These are phyloP conservation scores for Corinectria fuckeliana DNA, from an alignment of 2,329 filamentous ascomycete genomes.

Conservation along the genomic window DNA sequence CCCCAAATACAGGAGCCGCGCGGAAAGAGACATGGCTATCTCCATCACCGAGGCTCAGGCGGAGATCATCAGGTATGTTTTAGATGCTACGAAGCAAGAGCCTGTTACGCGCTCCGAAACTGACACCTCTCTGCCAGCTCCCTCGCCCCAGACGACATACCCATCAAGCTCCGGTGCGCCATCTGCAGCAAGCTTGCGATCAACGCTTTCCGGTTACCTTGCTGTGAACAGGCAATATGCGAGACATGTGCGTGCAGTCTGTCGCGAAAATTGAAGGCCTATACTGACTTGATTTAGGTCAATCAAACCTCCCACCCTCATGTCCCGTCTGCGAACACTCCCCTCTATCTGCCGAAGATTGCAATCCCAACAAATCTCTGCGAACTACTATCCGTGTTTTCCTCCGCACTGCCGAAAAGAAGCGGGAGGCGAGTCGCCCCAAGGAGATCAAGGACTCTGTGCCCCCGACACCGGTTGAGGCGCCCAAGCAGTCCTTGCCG, in stretches of 20 bases:
- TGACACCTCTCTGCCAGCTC: slow-evolving; percentile 64
- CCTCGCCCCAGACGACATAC: slow-evolving; percentile 81
- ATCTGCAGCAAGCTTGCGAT: slow-evolving; percentile 90
- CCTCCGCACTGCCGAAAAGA: slow-evolving; percentile 89
- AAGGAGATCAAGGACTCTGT: slow-evolving; percentile 54
- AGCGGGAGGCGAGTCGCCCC: slow-evolving; percentile 70
- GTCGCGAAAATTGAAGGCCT: background rate
- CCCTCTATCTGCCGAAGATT: slow-evolving; percentile 84
- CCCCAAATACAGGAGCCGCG: slow-evolving; percentile 26
- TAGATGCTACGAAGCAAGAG: background rate
- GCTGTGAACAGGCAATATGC: slow-evolving; percentile 95
- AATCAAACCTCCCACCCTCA: slow-evolving; percentile 74
- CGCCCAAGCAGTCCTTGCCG: slow-evolving; percentile 42
- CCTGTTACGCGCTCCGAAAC: slow-evolving; percentile 10
- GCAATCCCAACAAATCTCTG: slow-evolving; percentile 88
- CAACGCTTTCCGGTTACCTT: slow-evolving; percentile 89
- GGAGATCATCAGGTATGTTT: slow-evolving; percentile 62
- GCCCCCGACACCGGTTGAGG: slow-evolving; percentile 51
- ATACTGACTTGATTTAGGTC: slow-evolving; percentile 59
- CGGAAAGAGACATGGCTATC: slow-evolving; percentile 43
- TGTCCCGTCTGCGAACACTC: slow-evolving; percentile 95
- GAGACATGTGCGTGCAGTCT: slow-evolving; percentile 69
- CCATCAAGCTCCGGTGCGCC: slow-evolving; percentile 94
- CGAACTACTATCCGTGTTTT: slow-evolving; percentile 93
- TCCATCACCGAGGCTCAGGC: slow-evolving; percentile 58